A percentile compares a stretch with the other conserved stretches of the same genome.
phyloP scores from a whole-genome alignment of 2,329 filamentous ascomycete genomes.

The Beauveria rudraprayagi region DNA sequence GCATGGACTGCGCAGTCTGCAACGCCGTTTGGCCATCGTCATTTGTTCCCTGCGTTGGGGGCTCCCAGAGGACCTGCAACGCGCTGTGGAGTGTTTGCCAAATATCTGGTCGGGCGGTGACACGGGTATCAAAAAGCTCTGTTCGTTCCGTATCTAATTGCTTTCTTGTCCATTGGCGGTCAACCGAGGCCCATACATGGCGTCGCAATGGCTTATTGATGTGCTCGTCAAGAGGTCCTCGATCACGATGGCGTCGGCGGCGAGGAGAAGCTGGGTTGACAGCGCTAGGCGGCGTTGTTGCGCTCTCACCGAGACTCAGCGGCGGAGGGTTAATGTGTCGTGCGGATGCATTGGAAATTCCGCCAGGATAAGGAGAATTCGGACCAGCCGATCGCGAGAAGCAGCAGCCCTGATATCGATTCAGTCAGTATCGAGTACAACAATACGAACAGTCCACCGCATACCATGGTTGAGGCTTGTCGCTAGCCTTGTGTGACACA shows the following conservation, averaged over 20 bases:
- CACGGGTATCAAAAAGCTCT: slow-evolving; percentile 87
- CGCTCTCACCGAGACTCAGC: slow-evolving; percentile 24
- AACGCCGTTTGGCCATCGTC: slow-evolving; percentile 34
- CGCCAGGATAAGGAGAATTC: slow-evolving; percentile 46
- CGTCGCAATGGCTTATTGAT: slow-evolving; percentile 61
- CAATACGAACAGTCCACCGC: background rate
- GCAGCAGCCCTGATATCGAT: slow-evolving; percentile 47
- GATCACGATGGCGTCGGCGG: slow-evolving; percentile 28
- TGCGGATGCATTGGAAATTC: slow-evolving; percentile 40
- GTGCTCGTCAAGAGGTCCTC: slow-evolving; percentile 48
- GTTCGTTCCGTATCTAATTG: slow-evolving; percentile 62
- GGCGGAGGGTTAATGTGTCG: slow-evolving; percentile 43
- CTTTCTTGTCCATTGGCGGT: slow-evolving; percentile 60
- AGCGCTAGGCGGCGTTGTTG: slow-evolving; percentile 19
- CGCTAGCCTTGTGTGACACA: background rate
- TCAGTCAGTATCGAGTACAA: background rate
- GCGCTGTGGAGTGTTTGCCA: slow-evolving; percentile 70
- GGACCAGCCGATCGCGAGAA: slow-evolving; percentile 44
- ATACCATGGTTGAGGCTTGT: slow-evolving; percentile 1
- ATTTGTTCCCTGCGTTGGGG: slow-evolving; percentile 25
- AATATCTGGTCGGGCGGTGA: slow-evolving; percentile 67
- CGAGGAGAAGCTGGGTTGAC: slow-evolving; percentile 16
- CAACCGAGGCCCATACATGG: slow-evolving; percentile 57
- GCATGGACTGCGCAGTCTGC: slow-evolving; percentile 67
- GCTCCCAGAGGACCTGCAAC: slow-evolving; percentile 58